Base-by-base conservation (phyloP, 2,329 filamentous ascomycete genomes). In the Cladosporium sp. region DNA sequence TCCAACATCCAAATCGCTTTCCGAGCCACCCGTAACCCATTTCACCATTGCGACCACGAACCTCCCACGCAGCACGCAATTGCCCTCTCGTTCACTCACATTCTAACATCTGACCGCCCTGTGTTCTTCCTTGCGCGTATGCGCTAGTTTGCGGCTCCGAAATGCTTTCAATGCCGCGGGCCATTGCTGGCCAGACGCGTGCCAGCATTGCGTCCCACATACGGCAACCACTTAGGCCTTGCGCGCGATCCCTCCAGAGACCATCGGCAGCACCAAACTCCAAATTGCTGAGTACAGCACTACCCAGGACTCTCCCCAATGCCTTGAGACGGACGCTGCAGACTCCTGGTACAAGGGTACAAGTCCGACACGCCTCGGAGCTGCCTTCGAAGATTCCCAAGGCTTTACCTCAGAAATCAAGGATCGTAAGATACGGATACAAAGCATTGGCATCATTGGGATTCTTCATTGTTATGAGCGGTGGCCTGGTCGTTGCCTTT, bases 401-500 rank as follows among this genome's bases (percentile, higher is more conserved):
- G 25, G 19, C 40, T 9, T 19, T 55, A 4, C 52, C 39, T 42
- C 40, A 37, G n/a, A 22, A 22, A 37, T 55, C 52, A 37, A 44
- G 52, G 28, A 60, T 79, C 10, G 61, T 76, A 8, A 76, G 77
- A 47, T 85, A 89, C 66, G 72, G 84, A 45, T 90, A 89, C 70
- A 83, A 88, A 64, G 79, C 83, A 32, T 87, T 91, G 34, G 85
- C 88, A 2, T 83, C 83, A 66, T 74, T 90, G 20, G 94, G 94
- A 37, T 85, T 89, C 58, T 89, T 93, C 50, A 80, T 94, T 36
- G 78, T 87, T 7, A 80, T 93, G 51, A 72, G 89, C 56, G 86
- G 88, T 34, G 76, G 81, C 3, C 80, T 89, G 5, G 80, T 97
- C 6, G 74, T 91, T 19, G 88, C 80, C 49, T 97, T 99, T 79